Conservation (phyloP, 1,139 yeast species). For the Nakaseomyces kungkrabaensis region DNA sequence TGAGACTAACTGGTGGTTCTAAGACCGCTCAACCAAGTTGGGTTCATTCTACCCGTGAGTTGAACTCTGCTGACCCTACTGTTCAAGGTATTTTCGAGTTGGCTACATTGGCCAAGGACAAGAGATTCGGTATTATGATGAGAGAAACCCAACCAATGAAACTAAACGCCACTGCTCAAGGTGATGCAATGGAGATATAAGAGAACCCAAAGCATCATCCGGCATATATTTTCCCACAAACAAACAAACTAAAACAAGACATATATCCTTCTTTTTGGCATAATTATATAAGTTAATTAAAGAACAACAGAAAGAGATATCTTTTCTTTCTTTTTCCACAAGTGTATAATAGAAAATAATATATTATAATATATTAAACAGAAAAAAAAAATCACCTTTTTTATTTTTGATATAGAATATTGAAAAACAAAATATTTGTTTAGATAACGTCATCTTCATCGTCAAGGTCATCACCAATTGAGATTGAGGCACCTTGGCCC, state of each 20-base stretch:
- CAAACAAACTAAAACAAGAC: not conserved
- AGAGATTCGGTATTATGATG: slow-evolving; percentile 55
- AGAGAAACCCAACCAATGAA: slow-evolving; percentile 54
- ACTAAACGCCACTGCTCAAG: slow-evolving; percentile 4
- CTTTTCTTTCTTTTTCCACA: not conserved
- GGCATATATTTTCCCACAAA: too few species aligned
- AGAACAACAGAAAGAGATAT: too few species aligned
- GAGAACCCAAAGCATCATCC: too few species aligned
- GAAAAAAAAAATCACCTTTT: not conserved
- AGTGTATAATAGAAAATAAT: not conserved
- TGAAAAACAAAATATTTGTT: not conserved
- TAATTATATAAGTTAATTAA: too few species aligned
- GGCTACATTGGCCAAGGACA: slow-evolving; percentile 50
- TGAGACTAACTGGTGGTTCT: slow-evolving; percentile 74
- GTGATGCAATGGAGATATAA: slow-evolving; percentile 3
- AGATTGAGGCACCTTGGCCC: slow-evolving; percentile 17
- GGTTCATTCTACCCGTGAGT: slow-evolving; percentile 67
- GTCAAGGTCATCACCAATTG: slow-evolving; percentile 20
- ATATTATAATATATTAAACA: not conserved
- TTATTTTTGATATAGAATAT: not conserved
- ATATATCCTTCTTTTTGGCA: not conserved
- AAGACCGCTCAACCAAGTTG: slow-evolving; percentile 65
- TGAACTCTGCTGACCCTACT: slow-evolving; percentile 35
- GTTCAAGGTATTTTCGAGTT: slow-evolving; percentile 45
- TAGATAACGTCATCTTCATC: slow-evolving; percentile 18